Base-by-base conservation (phyloP, 768 basidiomycete species). In the Rhodosporidiobolus odoratus region DNA sequence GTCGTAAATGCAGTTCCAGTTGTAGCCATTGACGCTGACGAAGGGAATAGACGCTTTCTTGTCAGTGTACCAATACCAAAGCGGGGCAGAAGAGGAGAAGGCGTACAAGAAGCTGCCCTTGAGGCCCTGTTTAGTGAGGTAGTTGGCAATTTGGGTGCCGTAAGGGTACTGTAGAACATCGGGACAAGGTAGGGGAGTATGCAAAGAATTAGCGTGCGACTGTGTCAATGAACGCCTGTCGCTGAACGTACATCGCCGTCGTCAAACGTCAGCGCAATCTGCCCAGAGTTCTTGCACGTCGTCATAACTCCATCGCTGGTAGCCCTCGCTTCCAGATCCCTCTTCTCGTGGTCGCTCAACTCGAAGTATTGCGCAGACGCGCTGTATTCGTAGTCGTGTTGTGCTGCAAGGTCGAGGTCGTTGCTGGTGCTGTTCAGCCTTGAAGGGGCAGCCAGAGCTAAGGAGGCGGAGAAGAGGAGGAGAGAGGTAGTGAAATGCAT, bases 231-330 rank as follows among this genome's bases (percentile, higher is more conserved):
- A n/a, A n/a, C n/a, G n/a, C n/a, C n/a, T n/a, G n/a, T n/a, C n/a
- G n/a, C n/a, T n/a, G n/a, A 56, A 62, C 12, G 71, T 62, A 30
- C 76, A 9, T 5, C 32, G 4, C 54, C 76, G 43, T 77, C 76
- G 56, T 77, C 76, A n/a, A 75, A 75, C 9, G 75, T 76, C 9
- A 76, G n/a, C 38, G 74, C 72, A 23, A 72, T 53, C 15, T 68
- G 56, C 1, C 61, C 64, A 15, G 45, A 17, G 21, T 50, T 65
- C 32, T 41, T 59, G 50, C 73, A 71, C 5, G 52, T 62, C n/a
- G 69, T 67, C 41, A 64, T 30, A 12, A 70, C 65, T 19, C 54
- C 54, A n/a, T 15, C 34, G 32, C 17, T 19, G 17, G 48, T 23
- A 13, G 52, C 52, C 54, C 54, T 34, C 54, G 6, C 54, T 34